Evolutionary conservation across 2,329 filamentous ascomycete species (phyloP), one percentile per base, ranked within the genome.

Genomic region (Paraconiothyrium sp.): DNA sequence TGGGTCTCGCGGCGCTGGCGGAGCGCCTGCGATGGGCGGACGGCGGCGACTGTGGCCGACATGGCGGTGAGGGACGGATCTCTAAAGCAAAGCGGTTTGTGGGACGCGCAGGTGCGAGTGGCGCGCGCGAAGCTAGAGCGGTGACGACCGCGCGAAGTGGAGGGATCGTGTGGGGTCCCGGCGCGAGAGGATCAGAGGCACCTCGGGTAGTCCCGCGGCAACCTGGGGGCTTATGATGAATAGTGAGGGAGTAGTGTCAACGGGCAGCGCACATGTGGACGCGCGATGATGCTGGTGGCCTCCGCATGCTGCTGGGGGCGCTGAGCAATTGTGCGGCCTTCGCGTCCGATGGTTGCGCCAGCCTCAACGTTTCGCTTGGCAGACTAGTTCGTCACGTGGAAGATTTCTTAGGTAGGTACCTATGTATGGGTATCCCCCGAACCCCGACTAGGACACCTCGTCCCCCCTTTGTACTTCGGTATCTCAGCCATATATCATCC

Each of bases 1-100:
- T 81, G 79, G n/a, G 77, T 75, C 58, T 80, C 76, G 59, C 80
- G 79, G 52, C 79, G 78, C 67, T 79, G 71, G 64, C 81, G 82
- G 47, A 82, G 72, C 39, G 80, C 77, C 69, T 82, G 81, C 44
- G 72, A 64, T 16, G 77, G 77, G 56, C 77, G 75, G 37, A 72
- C 71, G 51, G 73, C 65, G 16, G 70, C 76, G 35, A 73, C 68
- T 49, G 76, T 63, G 63, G 71, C 70, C 59, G 76, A 78, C 76
- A 77, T 78, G 67, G 54, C 65, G 54, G 58, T 27, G 52, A 37
- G 43, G 51, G 52, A 37, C 32, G 22, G 37, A 3, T 20, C 37
- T 43, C 9, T 9, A 14, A 20, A 27, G 34, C 20, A 27, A 39
- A 20, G 49, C 49, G 49, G 35, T 20, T 20, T 13, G 34, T 24